A percentile compares a stretch with the other conserved stretches of the same genome.
Evolutionary conservation across 192 early-diverging fungal genomes (phyloP).

Genomic region (Backusella tuberculispora): DNA sequence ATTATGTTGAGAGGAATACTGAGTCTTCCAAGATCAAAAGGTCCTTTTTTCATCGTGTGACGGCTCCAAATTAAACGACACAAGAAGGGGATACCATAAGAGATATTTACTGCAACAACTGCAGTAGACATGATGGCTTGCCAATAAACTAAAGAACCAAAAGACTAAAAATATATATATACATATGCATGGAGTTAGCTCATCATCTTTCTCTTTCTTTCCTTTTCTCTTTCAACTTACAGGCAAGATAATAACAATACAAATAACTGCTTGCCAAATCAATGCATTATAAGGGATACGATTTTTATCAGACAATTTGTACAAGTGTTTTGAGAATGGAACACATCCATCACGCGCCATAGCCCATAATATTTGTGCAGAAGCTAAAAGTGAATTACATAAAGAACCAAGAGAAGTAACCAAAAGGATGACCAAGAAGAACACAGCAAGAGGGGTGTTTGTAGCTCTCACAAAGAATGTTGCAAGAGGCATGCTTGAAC

Average conservation of each 20-base stretch:
- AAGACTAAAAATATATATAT: constrained; percentile 25
- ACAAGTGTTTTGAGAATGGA: constrained; percentile 46
- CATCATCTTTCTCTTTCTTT: background rate
- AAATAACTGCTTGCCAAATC: constrained; percentile 40
- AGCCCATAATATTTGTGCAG: constrained; percentile 51
- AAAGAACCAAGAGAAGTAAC: constrained; percentile 49
- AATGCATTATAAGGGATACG: constrained; percentile 46
- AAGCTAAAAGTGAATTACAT: constrained; percentile 44
- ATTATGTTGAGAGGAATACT: constrained; percentile 43
- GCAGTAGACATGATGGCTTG: constrained; percentile 51
- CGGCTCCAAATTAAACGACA: constrained; percentile 46
- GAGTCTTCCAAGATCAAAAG: constrained; percentile 46
- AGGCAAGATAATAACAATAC: constrained; percentile 45
- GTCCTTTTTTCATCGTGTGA: constrained; percentile 45
- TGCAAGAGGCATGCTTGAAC: constrained; percentile 39
- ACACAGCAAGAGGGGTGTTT: constrained; percentile 31
- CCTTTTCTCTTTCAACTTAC: constrained; percentile 20
- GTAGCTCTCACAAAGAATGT: constrained; percentile 45
- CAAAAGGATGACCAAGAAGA: constrained; percentile 47
- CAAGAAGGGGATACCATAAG: constrained; percentile 51
- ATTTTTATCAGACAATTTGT: constrained; percentile 36
- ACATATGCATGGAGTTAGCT: background rate
- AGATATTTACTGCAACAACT: constrained; percentile 48
- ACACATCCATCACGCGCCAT: constrained; percentile 54
- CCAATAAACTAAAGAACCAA: constrained; percentile 43